Conservation (phyloP, 805 yeast genomes). For the Lipomyces chichibuensis region DNA sequence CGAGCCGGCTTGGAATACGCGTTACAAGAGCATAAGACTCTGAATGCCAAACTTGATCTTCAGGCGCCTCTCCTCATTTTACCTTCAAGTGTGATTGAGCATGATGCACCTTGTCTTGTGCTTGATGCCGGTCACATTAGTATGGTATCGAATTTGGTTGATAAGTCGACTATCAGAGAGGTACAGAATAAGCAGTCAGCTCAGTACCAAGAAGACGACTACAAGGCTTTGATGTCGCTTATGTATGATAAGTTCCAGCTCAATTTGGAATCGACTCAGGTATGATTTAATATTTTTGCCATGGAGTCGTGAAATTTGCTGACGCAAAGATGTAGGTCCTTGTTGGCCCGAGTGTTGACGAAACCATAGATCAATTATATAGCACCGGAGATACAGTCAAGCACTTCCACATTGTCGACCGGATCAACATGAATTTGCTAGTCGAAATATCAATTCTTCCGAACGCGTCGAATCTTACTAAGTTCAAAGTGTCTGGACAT, state of each 20-base stretch:
- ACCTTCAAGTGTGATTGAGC: slow-evolving; percentile 77
- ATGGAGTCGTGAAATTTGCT: neutral
- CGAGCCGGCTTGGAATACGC: slow-evolving; percentile 91
- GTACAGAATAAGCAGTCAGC: slow-evolving; percentile 62
- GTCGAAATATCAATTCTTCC: slow-evolving; percentile 87
- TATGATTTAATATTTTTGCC: slow-evolving; percentile 39
- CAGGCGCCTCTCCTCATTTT: slow-evolving; percentile 91
- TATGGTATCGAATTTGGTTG: slow-evolving; percentile 77
- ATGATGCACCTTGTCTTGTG: slow-evolving; percentile 86
- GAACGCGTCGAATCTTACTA: slow-evolving; percentile 71
- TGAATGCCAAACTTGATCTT: slow-evolving; percentile 80
- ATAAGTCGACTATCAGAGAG: slow-evolving; percentile 65
- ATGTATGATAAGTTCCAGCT: slow-evolving; percentile 90
- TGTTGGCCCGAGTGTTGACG: slow-evolving; percentile 78
- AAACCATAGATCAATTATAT: slow-evolving; percentile 75
- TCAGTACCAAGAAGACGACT: slow-evolving; percentile 65
- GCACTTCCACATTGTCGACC: slow-evolving; percentile 70
- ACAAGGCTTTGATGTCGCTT: slow-evolving; percentile 70
- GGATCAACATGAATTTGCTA: slow-evolving; percentile 69
- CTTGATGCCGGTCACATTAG: slow-evolving; percentile 96
- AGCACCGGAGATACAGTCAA: slow-evolving; percentile 42
- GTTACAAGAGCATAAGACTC: slow-evolving; percentile 89
- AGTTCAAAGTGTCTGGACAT: slow-evolving; percentile 71
- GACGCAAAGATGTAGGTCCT: slow-evolving; percentile 42
- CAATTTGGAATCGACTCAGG: slow-evolving; percentile 79